These are phyloP conservation scores for Leishmania mexicana DNA, from an alignment of 208 protist genomes.

Conservation along the genomic window DNA sequence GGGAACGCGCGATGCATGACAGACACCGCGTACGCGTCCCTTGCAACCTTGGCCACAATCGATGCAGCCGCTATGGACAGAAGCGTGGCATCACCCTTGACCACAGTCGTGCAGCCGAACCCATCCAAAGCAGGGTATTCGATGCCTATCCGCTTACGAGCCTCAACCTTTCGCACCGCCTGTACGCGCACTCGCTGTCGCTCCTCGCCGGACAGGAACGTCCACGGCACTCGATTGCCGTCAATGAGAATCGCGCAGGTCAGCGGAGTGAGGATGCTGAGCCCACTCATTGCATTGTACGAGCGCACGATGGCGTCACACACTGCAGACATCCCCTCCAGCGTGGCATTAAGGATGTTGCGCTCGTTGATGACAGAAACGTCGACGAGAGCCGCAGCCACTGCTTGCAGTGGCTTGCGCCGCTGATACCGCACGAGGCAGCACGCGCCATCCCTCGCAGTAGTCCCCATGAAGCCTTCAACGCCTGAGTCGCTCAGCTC, in stretches of 20 bases:
- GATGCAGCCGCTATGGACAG: conserved; percentile 46
- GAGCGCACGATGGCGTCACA: conserved; percentile 24
- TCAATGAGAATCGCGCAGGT: conserved; percentile 57
- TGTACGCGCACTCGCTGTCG: neutral
- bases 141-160: conserved; percentile 21
- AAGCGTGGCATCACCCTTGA: conserved; percentile 44
- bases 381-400: conserved; percentile 32
- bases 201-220: conserved; percentile 30
- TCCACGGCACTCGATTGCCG: conserved; percentile 51
- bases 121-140: conserved; percentile 25
- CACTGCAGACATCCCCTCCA: conserved; percentile 57
- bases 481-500: conserved; percentile 10
- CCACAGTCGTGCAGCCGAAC: conserved; percentile 29
- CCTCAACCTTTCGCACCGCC: conserved; percentile 17
- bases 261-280: conserved; percentile 10
- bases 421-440: conserved; percentile 10
- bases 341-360: conserved; percentile 64
- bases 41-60: conserved; percentile 49
- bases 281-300: conserved; percentile 12
- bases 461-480: neutral
- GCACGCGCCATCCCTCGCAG: conserved; percentile 3
- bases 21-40: conserved; percentile 36
- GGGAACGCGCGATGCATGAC: conserved; percentile 43
- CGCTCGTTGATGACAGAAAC: conserved; percentile 37
- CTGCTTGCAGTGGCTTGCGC: conserved; percentile 18